phyloP scores from a whole-genome alignment of 2,329 filamentous ascomycete species.

The Xylaria sp. region DNA sequence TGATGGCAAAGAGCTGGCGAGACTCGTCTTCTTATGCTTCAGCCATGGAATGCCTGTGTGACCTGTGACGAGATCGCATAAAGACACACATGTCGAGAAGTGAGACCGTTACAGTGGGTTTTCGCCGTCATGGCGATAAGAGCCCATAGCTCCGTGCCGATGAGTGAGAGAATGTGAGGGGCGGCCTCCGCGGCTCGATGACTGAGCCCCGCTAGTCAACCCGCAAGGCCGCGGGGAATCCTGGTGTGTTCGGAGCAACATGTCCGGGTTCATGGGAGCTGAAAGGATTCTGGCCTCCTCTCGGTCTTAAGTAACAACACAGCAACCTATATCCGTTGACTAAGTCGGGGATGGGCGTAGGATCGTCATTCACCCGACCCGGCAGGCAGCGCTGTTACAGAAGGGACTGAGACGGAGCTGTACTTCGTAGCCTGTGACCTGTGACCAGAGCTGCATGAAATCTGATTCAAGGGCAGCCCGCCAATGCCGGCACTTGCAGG shows the following conservation, averaged over 20 bases:
- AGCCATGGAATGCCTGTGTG: slow-evolving; percentile 4
- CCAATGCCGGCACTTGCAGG: no score
- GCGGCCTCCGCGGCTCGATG: not conserved
- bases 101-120: not conserved
- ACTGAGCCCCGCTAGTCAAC: not conserved
- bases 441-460: no score
- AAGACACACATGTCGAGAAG: not conserved
- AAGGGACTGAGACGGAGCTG: no score
- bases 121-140: not conserved
- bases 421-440: no score
- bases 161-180: not conserved
- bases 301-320: not conserved
- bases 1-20: not conserved
- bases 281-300: not conserved
- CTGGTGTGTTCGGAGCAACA: not conserved
- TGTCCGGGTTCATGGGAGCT: not conserved
- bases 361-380: no score
- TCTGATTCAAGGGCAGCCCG: no score
- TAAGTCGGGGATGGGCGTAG: no score
- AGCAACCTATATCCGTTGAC: not conserved
- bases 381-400: no score
- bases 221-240: not conserved
- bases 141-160: slow-evolving; percentile 1
- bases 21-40: slow-evolving; percentile 11
- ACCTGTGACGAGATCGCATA: not conserved